Evolutionary conservation across 768 basidiomycete genomes (phyloP), one percentile per base, ranked within the genome.

Genomic region (Trametes punicea): DNA sequence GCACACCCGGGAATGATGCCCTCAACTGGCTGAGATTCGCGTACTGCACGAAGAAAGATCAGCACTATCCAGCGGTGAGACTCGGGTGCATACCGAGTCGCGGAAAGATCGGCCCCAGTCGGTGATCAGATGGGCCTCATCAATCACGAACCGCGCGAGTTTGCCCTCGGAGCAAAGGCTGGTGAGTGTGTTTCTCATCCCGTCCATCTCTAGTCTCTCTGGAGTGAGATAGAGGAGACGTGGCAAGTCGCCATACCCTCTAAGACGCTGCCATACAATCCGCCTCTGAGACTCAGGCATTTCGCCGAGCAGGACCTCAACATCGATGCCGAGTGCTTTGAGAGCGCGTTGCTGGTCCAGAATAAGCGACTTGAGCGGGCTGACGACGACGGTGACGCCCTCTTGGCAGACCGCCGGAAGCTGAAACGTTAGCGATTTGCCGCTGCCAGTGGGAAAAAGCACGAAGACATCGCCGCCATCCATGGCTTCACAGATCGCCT

Each of bases 71-170:
- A 26, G n/a, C n/a, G n/a, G n/a, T n/a, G n/a, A n/a, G n/a, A n/a
- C n/a, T n/a, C 30, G 15, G 26, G 21, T 4, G 69, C 85, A 62
- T 71, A 90, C 89, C 23, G 88, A 82, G n/a, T 82, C 81, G 46
- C 96, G 83, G 65, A 97, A 95, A 67, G 94, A 88, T 65, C 94
- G 85, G 6, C 96, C 97, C 97, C 97, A 98, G 20, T 85, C 85
- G 13, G 85, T 87, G 39, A 98, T 90, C 68, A 93, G 93, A 69
- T 99, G 97, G 2, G 94, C 96, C 69, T 99, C 97, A 67, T 99
- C 97, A 47, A 98, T 81, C 1, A 97, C 94, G 67, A 99, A 96
- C 29, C 96, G 77, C 13, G 92, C 93, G 36, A 99, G 68, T 54
- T 80, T 73, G 4, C 77, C 73, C 23, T 73, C 67, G 6, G 72